Evolutionary conservation across 108 stramenopile species (phyloP).

Genomic region (Pseudonitzschia multistriata): DNA sequence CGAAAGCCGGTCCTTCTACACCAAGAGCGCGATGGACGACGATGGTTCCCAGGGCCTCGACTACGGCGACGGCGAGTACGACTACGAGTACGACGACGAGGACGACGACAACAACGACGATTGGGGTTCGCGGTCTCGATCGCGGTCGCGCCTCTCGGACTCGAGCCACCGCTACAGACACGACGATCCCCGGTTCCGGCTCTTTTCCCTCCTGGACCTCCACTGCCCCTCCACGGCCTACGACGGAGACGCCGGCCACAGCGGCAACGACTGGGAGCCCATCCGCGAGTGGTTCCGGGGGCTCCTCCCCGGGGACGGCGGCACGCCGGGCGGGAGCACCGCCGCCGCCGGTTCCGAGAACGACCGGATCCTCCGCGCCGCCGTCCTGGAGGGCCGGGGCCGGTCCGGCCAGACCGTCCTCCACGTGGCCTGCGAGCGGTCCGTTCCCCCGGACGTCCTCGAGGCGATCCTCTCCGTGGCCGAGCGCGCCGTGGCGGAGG

Average conservation of each 20-base stretch:
- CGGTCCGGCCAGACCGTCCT: constrained; percentile 6
- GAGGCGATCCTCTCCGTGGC: neutral
- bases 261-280: constrained; percentile 1
- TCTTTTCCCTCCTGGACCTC: neutral
- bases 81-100: neutral
- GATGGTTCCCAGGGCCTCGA: neutral
- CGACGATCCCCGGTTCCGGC: constrained; percentile 2
- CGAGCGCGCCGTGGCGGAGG: too few relatives aligned
- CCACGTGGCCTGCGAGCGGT: constrained; percentile 1
- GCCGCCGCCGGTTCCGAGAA: neutral
- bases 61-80: neutral
- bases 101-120: neutral
- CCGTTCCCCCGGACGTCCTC: neutral
- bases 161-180: too few relatives aligned
- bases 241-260: neutral
- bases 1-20: neutral
- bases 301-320: neutral
- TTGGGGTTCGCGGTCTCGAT: neutral
- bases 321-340: neutral
- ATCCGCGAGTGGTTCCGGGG: constrained; percentile 5
- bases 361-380: neutral
- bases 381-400: neutral
- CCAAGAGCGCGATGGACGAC: neutral
- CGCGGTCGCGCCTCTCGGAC: too few relatives aligned
- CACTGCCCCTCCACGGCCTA: neutral